phyloP scores from a whole-genome alignment of 495 filamentous ascomycete genomes.

The Neurospora africana region DNA sequence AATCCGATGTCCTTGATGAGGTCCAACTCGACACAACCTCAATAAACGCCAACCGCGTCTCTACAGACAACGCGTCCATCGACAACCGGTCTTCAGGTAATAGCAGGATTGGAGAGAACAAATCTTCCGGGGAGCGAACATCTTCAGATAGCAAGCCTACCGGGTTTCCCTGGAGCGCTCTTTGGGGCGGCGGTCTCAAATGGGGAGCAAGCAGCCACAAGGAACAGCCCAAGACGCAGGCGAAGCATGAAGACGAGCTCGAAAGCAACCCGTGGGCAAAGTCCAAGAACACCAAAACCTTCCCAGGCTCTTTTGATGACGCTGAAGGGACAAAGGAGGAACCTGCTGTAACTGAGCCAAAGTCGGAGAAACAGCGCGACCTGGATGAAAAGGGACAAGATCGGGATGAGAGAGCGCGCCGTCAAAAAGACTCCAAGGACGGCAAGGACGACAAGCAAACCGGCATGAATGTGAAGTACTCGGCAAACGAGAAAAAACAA shows the following conservation, averaged over 20 bases:
- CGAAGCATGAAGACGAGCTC: constrained; percentile 15
- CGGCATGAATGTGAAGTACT: background rate
- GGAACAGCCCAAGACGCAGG: constrained; percentile 1
- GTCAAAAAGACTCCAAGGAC: background rate
- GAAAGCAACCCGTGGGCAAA: constrained; percentile 34
- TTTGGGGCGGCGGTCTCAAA: background rate
- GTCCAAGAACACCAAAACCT: constrained; percentile 32
- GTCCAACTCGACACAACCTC: constrained; percentile 39
- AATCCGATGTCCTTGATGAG: constrained; percentile 33
- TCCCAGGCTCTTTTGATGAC: constrained; percentile 30
- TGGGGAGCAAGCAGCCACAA: background rate
- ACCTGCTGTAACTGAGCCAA: background rate
- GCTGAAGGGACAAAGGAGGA: constrained; percentile 6
- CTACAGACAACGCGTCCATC: constrained; percentile 20
- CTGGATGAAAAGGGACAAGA: background rate
- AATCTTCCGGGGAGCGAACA: background rate
- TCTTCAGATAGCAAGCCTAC: background rate
- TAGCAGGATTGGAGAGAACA: background rate
- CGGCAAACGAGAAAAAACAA: background rate
- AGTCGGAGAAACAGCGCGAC: background rate
- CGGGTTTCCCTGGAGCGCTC: background rate
- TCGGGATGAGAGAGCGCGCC: background rate
- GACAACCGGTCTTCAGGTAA: background rate
- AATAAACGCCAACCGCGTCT: constrained; percentile 25
- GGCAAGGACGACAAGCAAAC: background rate